Evolutionary conservation across 2,329 filamentous ascomycete genomes (phyloP).

Genomic region (Niveomyces coronatus): DNA sequence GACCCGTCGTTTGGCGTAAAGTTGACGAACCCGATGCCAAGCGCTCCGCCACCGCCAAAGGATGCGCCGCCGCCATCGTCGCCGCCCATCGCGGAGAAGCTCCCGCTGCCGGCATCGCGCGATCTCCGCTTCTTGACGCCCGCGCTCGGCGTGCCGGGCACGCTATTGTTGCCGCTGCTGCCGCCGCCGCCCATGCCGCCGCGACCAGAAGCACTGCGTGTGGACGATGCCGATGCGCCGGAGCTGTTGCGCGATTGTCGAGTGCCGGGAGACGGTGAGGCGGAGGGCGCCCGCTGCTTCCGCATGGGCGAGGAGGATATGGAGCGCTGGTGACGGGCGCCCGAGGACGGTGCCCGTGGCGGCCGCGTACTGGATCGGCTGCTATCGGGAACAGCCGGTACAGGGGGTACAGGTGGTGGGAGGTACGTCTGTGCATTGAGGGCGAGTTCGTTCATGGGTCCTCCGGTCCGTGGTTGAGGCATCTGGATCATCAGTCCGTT

Average conservation of each 20-base stretch:
- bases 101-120: conserved; percentile 22
- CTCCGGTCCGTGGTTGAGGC: conserved; percentile 33
- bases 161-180: conserved; percentile 27
- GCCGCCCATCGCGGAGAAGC: conserved; percentile 9
- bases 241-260: conserved; percentile 29
- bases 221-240: conserved; percentile 25
- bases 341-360: conserved; percentile 44
- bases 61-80: conserved; percentile 17
- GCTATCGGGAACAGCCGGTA: conserved; percentile 15
- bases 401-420: conserved; percentile 22
- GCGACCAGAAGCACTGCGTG: conserved; percentile 26
- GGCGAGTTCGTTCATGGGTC: conserved; percentile 24
- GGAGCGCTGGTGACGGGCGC: conserved; percentile 37
- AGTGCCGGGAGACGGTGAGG: conserved; percentile 22
- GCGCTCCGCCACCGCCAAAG: conserved; percentile 16
- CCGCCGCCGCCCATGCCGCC: conserved; percentile 28
- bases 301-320: conserved; percentile 29
- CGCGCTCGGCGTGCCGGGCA: conserved; percentile 29
- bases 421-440: conserved; percentile 26
- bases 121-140: conserved; percentile 30
- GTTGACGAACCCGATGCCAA: conserved; percentile 65
- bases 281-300: conserved; percentile 31
- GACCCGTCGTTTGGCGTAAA: conserved; percentile 73
- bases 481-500: conserved; percentile 44
- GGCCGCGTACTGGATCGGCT: conserved; percentile 26